phyloP scores from a whole-genome alignment of 73 alveolate genomes.

The Effrenium voratum region DNA sequence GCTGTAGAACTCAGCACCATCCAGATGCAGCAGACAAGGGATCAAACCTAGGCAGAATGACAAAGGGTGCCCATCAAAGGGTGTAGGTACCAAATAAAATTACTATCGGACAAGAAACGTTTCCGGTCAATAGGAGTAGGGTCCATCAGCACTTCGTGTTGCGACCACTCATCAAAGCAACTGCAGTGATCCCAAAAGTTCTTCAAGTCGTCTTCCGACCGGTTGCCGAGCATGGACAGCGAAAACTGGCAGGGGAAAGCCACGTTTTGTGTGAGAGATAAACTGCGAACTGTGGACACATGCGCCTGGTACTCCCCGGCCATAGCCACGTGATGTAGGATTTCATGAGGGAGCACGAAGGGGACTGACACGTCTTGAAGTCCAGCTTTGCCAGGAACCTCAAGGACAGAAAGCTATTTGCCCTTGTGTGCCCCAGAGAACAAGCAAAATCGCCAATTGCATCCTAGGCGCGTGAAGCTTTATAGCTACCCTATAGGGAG shows the following conservation, averaged over 20 bases:
- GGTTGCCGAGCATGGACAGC: neutral
- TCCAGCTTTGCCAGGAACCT: neutral
- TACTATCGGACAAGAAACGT: neutral
- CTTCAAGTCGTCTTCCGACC: neutral
- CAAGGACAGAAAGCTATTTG: neutral
- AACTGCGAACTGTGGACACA: neutral
- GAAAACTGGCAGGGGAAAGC: neutral
- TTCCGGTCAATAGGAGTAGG: neutral
- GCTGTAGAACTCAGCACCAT: conserved; percentile 18
- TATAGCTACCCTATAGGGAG: neutral
- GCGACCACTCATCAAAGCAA: neutral
- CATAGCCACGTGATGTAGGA: neutral
- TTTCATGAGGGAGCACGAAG: conserved; percentile 1
- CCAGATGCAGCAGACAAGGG: neutral
- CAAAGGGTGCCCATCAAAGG: neutral
- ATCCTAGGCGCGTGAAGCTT: neutral
- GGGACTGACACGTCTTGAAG: neutral
- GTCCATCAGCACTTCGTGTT: neutral
- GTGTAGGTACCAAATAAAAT: neutral
- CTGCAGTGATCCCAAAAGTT: neutral
- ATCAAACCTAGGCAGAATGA: neutral
- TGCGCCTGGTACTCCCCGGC: neutral
- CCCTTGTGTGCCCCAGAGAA: neutral
- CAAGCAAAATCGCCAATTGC: neutral
- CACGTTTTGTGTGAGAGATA: neutral